Percentiles rank a stretch among this genome's conserved stretches.
These are phyloP conservation scores for Phytopythium aichiense DNA, from an alignment of 352 stramenopile species.

Conservation along the genomic window DNA sequence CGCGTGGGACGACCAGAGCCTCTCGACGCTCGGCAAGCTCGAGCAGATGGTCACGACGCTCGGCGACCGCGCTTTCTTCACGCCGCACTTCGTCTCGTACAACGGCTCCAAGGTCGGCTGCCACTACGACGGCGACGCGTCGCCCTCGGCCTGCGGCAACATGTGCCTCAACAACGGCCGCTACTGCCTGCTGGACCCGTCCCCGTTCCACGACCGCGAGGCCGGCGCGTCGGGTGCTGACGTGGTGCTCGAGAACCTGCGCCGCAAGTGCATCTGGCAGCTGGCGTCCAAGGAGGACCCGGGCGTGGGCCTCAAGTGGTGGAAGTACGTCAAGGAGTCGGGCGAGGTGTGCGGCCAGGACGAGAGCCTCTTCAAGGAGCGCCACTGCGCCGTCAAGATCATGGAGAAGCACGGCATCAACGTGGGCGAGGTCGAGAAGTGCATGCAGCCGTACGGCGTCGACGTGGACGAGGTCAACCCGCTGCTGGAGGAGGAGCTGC, in stretches of 20 bases:
- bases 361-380: conserved; percentile 84
- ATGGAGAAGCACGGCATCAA: conserved; percentile 90
- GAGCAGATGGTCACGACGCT: conserved; percentile 82
- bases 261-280: conserved; percentile 96
- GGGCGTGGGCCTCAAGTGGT: conserved; percentile 91
- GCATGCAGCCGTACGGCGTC: conserved; percentile 91
- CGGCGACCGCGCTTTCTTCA: conserved; percentile 93
- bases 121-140: conserved; percentile 55
- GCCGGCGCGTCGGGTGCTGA: conserved; percentile 91
- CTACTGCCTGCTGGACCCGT: conserved; percentile 95
- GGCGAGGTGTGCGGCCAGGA: conserved; percentile 81
- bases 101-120: conserved; percentile 93
- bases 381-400: conserved; percentile 85
- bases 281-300: conserved; percentile 61
- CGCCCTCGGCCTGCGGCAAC: conserved; percentile 88
- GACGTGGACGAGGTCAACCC: conserved; percentile 84
- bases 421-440: conserved; percentile 83
- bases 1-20: conserved; percentile 88
- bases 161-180: conserved; percentile 97
- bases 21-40: conserved; percentile 74
- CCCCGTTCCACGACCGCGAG: conserved; percentile 93
- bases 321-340: conserved; percentile 94
- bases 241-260: conserved; percentile 92
- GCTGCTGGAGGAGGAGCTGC: conserved; percentile 89
- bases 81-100: conserved; percentile 95